Conservation (phyloP, 495 filamentous ascomycete genomes). For the Aspergillus carlsbadensis region DNA sequence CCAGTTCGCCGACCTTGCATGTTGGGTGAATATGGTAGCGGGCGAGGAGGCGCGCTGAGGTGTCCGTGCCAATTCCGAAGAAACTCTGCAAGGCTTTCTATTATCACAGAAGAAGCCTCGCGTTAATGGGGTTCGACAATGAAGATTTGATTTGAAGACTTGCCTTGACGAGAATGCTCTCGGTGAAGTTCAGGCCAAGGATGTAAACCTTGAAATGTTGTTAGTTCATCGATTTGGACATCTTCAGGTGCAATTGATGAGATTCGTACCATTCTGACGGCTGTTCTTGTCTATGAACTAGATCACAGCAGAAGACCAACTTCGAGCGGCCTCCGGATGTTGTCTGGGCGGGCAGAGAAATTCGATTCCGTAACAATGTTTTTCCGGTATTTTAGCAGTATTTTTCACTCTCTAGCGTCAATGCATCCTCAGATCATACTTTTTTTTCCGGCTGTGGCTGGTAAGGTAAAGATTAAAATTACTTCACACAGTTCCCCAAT, state of each 20-base stretch:
- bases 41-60: conserved; percentile 73
- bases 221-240: conserved; percentile 3
- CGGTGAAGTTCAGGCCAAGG: conserved; percentile 80
- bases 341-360: conserved; percentile 26
- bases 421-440: not conserved
- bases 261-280: conserved; percentile 37
- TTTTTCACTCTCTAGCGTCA: conserved; percentile 2
- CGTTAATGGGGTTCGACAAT: conserved; percentile 12
- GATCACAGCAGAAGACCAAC: not conserved
- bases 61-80: conserved; percentile 80
- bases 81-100: conserved; percentile 84
- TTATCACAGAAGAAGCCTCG: conserved; percentile 6
- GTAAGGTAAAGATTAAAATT: not conserved
- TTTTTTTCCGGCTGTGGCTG: too few relatives aligned
- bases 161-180: conserved; percentile 78
- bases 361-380: conserved; percentile 35
- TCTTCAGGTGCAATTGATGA: not conserved
- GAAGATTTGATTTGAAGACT: conserved; percentile 19
- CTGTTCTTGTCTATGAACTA: not conserved
- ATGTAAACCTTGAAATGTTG: conserved; percentile 65
- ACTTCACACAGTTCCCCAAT: conserved; percentile 4
- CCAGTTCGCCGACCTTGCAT: conserved; percentile 69
- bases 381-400: conserved; percentile 25
- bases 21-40: conserved; percentile 82
- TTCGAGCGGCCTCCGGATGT: conserved; percentile 15